phyloP scores from a whole-genome alignment of 495 filamentous ascomycete genomes.

The Neurospora terricola region DNA sequence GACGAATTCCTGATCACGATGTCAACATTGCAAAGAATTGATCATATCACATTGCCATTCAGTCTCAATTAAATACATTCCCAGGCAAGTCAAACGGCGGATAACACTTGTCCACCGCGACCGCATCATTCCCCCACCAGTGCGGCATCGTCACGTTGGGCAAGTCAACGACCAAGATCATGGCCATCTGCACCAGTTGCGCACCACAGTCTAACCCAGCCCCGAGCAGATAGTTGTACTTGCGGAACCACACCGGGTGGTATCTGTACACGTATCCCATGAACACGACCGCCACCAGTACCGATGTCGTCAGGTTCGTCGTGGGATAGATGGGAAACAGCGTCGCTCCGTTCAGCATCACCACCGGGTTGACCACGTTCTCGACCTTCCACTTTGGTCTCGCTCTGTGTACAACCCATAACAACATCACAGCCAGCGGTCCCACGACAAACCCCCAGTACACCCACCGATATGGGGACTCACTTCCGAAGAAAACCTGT shows the following conservation, averaged over 20 bases:
- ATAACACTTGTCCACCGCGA: conserved; percentile 2
- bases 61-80: not conserved
- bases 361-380: conserved; percentile 4
- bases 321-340: conserved; percentile 13
- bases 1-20: not conserved
- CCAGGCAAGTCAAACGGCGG: not conserved
- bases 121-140: conserved; percentile 13
- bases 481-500: conserved; percentile 3
- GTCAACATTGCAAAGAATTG: not conserved
- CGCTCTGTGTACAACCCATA: conserved; percentile 4
- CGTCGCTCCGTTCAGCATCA: conserved; percentile 9
- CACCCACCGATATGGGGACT: conserved; percentile 3
- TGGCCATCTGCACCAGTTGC: conserved; percentile 12
- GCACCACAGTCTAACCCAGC: conserved; percentile 44
- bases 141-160: conserved; percentile 1
- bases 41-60: not conserved
- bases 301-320: conserved; percentile 9
- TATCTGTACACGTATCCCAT: conserved; percentile 12
- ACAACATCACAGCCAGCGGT: not conserved
- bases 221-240: conserved; percentile 46
- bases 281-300: conserved; percentile 5
- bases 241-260: conserved; percentile 14
- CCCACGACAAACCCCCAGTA: conserved; percentile 9
- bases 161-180: conserved; percentile 10
- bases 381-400: conserved; percentile 9